These are phyloP conservation scores for Limonomyces culmigenus DNA, from an alignment of 1,284 basidiomycete species.

Conservation along the genomic window DNA sequence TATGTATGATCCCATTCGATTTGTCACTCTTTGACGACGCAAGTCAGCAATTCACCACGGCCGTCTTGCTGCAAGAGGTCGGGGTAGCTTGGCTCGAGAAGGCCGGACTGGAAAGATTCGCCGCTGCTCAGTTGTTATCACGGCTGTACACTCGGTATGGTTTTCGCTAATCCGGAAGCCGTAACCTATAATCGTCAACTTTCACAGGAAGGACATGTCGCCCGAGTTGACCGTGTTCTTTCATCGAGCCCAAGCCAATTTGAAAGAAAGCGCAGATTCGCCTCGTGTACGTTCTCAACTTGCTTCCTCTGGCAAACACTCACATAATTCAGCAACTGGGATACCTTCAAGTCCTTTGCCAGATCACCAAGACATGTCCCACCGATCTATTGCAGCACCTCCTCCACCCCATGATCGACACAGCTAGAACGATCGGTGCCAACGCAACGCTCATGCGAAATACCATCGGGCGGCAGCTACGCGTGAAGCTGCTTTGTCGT, in stretches of 20 bases:
- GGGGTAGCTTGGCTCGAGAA: conserved; percentile 45
- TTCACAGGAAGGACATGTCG: conserved; percentile 42
- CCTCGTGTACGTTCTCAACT: conserved; percentile 29
- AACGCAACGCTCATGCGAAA: conserved; percentile 28
- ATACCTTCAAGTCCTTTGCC: conserved; percentile 43
- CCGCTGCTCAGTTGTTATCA: conserved; percentile 57
- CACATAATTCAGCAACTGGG: background rate
- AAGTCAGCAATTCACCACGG: conserved; percentile 28
- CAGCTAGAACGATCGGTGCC: conserved; percentile 24
- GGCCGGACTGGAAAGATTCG: conserved; percentile 71
- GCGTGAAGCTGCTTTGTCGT: conserved; percentile 47
- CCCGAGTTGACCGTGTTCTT: conserved; percentile 35
- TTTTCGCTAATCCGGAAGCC: background rate
- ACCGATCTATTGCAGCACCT: conserved; percentile 31
- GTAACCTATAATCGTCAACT: conserved; percentile 5
- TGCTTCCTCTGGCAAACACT: too few species aligned
- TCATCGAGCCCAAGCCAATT: conserved; percentile 21
- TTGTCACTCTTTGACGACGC: conserved; percentile 67
- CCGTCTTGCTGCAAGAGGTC: conserved; percentile 36
- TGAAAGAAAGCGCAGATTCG: conserved; percentile 21
- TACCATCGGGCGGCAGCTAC: conserved; percentile 49
- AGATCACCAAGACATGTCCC: conserved; percentile 52
- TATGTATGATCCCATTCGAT: conserved; percentile 90
- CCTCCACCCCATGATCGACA: conserved; percentile 24
- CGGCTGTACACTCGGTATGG: conserved; percentile 61